Evolutionary conservation across 768 basidiomycete genomes (phyloP).

Genomic region (Suillus bovinus): DNA sequence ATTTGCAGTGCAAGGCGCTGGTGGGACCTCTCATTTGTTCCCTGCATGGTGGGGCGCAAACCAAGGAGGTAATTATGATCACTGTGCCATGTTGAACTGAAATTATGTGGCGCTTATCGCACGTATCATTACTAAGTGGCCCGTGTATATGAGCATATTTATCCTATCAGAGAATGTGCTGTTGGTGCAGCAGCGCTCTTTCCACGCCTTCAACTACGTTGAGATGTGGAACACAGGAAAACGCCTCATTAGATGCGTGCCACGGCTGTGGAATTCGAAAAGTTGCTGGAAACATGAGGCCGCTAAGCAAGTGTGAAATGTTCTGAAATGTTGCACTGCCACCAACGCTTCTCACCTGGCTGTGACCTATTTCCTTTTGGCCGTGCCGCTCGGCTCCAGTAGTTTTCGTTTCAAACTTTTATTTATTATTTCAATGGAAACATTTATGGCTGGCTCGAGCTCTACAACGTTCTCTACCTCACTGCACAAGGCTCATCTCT

Average conservation of each 20-base stretch:
- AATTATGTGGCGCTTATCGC: not conserved
- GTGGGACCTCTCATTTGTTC: conserved; percentile 49
- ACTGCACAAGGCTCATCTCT: not conserved
- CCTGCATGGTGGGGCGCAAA: conserved; percentile 62
- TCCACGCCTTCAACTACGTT: not conserved
- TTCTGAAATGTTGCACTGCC: not conserved
- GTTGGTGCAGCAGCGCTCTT: not conserved
- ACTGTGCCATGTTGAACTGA: conserved; percentile 21
- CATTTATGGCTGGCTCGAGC: not conserved
- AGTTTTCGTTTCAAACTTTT: not conserved
- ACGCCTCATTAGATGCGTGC: not conserved
- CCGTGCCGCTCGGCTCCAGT: not conserved
- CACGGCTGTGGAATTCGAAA: not conserved
- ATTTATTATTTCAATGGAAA: conserved; percentile 1
- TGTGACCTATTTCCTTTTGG: not conserved
- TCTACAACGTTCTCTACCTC: not conserved
- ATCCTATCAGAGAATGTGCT: not conserved
- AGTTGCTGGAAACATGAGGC: conserved; percentile 6
- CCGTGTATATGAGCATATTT: not conserved
- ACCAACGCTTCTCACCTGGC: not conserved
- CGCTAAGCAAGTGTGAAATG: not conserved
- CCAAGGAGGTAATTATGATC: conserved; percentile 44
- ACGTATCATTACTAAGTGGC: not conserved
- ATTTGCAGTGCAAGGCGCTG: conserved; percentile 51
- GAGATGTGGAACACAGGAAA: not conserved